phyloP scores from a whole-genome alignment of 441 rosid genomes.

The Pelargonium exstipulatum region DNA sequence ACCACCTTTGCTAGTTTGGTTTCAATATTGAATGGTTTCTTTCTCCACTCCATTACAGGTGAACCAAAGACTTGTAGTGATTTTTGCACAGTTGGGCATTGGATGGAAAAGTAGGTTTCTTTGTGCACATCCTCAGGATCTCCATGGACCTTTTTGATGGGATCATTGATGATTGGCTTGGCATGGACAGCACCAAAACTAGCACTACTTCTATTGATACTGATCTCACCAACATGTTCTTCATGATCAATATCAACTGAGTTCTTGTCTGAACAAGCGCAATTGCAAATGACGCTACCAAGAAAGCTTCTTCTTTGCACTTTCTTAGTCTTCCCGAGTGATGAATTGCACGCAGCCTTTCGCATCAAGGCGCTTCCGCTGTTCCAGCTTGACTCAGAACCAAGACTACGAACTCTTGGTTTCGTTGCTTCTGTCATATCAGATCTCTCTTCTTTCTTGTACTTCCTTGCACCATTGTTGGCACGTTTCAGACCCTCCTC shows the following conservation, averaged over 20 bases:
- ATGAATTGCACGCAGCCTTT: slow-evolving; percentile 16
- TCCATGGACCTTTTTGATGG: not conserved
- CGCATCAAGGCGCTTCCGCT: slow-evolving; percentile 58
- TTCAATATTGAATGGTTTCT: slow-evolving; percentile 30
- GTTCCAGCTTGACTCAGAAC: slow-evolving; percentile 68
- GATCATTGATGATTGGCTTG: slow-evolving; percentile 6
- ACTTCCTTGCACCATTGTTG: not conserved
- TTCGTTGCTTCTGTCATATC: not conserved
- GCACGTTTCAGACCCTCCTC: not conserved
- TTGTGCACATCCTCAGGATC: not conserved
- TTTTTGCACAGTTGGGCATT: slow-evolving; percentile 25
- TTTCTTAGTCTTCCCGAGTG: slow-evolving; percentile 24
- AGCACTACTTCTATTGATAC: slow-evolving; percentile 34
- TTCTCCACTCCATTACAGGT: slow-evolving; percentile 32
- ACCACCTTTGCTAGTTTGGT: slow-evolving; percentile 37
- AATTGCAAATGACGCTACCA: slow-evolving; percentile 51
- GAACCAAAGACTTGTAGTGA: slow-evolving; percentile 63
- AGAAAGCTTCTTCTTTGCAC: slow-evolving; percentile 40
- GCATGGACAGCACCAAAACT: no score
- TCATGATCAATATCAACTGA: slow-evolving; percentile 44
- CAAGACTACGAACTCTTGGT: slow-evolving; percentile 15
- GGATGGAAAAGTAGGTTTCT: slow-evolving; percentile 27
- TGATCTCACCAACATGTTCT: slow-evolving; percentile 37
- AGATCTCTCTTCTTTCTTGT: not conserved
- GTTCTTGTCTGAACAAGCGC: slow-evolving; percentile 51